A percentile compares a stretch with the other conserved stretches of the same genome.
Evolutionary conservation across 2,329 filamentous ascomycete genomes (phyloP).

Genomic region (Ascochyta rabiei): DNA sequence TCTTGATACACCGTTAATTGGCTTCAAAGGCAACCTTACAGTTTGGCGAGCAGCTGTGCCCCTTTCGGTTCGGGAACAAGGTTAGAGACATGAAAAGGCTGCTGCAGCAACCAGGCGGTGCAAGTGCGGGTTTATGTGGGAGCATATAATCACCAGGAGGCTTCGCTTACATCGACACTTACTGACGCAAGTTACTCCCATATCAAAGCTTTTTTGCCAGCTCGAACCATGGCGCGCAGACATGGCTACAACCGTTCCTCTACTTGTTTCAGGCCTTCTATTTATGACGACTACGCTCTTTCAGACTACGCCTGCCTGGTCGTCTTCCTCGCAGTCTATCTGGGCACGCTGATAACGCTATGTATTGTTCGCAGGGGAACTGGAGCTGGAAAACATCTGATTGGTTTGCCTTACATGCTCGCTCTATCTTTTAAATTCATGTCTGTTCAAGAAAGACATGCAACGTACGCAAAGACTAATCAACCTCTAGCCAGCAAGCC

Average conservation of each 20-base stretch:
- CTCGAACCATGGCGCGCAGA: not conserved
- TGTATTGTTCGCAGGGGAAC: slow-evolving; percentile 27
- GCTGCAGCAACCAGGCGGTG: slow-evolving; percentile 10
- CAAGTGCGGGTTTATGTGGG: not conserved
- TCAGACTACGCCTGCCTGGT: not conserved
- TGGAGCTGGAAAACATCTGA: slow-evolving; percentile 27
- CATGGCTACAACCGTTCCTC: slow-evolving; percentile 1
- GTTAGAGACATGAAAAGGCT: slow-evolving; percentile 22
- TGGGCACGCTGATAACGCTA: slow-evolving; percentile 23
- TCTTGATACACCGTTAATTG: not conserved
- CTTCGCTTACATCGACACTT: not conserved
- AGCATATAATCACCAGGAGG: not conserved
- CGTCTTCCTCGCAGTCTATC: slow-evolving; percentile 18
- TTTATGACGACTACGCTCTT: not conserved
- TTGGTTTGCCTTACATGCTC: slow-evolving; percentile 25
- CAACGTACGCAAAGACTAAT: not conserved
- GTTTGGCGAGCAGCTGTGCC: slow-evolving; percentile 24
- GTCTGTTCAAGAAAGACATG: slow-evolving; percentile 19
- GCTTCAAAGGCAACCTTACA: slow-evolving; percentile 7
- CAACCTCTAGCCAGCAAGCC: not conserved
- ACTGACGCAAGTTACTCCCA: not conserved
- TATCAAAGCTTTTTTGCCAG: not conserved
- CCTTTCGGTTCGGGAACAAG: slow-evolving; percentile 22
- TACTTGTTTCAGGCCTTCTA: not conserved
- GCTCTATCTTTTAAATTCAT: slow-evolving; percentile 21